A percentile compares a stretch with the other conserved stretches of the same genome.
Evolutionary conservation across 768 basidiomycete genomes (phyloP).

Genomic region (Trametes cingulata): DNA sequence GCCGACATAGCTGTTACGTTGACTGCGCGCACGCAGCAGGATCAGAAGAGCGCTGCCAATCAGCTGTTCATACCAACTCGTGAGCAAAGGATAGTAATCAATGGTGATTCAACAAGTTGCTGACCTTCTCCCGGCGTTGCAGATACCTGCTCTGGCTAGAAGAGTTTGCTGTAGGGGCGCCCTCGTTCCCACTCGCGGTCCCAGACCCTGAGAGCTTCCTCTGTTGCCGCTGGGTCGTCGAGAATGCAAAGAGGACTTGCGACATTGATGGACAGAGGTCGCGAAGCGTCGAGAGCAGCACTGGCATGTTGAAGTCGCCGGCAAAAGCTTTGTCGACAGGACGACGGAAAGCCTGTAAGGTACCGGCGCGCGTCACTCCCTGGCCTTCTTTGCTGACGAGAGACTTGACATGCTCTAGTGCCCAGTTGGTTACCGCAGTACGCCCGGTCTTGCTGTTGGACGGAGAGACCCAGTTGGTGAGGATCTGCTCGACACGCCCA

Average conservation of each 20-base stretch:
- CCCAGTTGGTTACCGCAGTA: constrained; percentile 28
- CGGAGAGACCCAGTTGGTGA: constrained; percentile 30
- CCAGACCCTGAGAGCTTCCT: background rate
- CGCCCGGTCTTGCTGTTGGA: constrained; percentile 21
- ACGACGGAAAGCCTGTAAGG: constrained; percentile 1
- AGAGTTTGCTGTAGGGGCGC: too few species aligned
- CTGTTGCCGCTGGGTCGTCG: constrained; percentile 14
- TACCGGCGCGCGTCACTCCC: background rate
- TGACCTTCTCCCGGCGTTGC: background rate
- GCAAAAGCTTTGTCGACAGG: constrained; percentile 1
- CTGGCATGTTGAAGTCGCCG: background rate
- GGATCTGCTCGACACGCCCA: constrained; percentile 12
- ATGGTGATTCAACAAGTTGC: background rate
- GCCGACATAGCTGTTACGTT: constrained; percentile 33
- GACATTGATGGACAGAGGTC: constrained; percentile 13
- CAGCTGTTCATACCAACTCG: constrained; percentile 20
- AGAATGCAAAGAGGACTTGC: constrained; percentile 1
- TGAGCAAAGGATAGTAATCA: background rate
- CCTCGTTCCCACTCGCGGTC: background rate
- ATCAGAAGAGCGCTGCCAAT: constrained; percentile 23
- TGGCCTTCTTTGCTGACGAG: constrained; percentile 16
- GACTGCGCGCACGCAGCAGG: constrained; percentile 34
- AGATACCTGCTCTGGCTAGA: background rate
- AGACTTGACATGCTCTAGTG: constrained; percentile 23
- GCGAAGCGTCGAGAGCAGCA: background rate